Percentiles rank a stretch among this genome's conserved stretches.
Conservation (phyloP, 1,284 basidiomycete genomes). For the Lentinula novae-zelandiae region DNA sequence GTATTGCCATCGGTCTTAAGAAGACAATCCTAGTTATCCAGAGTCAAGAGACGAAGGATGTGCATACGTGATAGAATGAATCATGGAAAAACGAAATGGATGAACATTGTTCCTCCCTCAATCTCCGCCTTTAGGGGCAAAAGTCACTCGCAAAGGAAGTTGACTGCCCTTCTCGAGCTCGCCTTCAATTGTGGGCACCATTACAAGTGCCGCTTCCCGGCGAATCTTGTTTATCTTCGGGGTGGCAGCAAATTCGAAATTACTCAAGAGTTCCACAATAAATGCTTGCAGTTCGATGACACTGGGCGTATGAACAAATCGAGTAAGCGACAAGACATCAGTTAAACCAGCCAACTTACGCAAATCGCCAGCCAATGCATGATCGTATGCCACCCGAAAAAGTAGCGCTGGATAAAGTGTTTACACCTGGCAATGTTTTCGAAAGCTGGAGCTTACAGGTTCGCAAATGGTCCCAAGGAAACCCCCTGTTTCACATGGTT, state of each 20-base stretch:
- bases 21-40: neutral
- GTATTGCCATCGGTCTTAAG: neutral
- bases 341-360: slow-evolving; percentile 23
- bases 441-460: slow-evolving; percentile 38
- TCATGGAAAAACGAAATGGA: neutral
- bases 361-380: slow-evolving; percentile 52
- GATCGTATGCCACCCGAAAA: slow-evolving; percentile 40
- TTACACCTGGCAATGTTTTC: neutral
- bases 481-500: slow-evolving; percentile 29
- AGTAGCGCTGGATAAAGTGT: slow-evolving; percentile 30
- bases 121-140: slow-evolving; percentile 19
- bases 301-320: slow-evolving; percentile 16
- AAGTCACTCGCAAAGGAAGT: slow-evolving; percentile 43
- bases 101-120: neutral
- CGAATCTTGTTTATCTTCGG: slow-evolving; percentile 34
- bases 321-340: neutral
- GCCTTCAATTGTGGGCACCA: slow-evolving; percentile 45
- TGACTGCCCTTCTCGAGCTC: slow-evolving; percentile 41
- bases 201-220: slow-evolving; percentile 38
- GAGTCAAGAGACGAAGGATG: neutral
- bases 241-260: slow-evolving; percentile 45
- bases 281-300: slow-evolving; percentile 49
- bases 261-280: slow-evolving; percentile 42
- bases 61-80: neutral
- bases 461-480: slow-evolving; percentile 44